Evolutionary conservation across 768 basidiomycete genomes (phyloP).

Genomic region (Astraeus odoratus): DNA sequence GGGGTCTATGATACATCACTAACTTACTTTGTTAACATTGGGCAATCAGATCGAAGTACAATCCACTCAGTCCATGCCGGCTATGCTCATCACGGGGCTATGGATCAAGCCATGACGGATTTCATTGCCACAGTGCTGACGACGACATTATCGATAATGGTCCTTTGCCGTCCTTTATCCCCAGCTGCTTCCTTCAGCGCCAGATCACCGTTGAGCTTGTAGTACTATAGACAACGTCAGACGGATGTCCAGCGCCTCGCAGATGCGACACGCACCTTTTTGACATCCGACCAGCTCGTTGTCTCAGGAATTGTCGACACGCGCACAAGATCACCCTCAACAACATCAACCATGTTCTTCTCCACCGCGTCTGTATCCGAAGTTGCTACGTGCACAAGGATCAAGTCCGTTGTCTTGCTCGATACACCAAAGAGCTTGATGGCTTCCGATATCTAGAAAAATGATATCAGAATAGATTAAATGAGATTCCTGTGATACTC

Average conservation of each 20-base stretch:
- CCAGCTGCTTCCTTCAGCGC: slow-evolving; percentile 31
- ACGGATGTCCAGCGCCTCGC: not conserved
- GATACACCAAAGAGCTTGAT: slow-evolving; percentile 83
- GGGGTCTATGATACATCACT: no score
- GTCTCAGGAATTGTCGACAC: slow-evolving; percentile 37
- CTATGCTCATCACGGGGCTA: not conserved
- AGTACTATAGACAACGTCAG: slow-evolving; percentile 37
- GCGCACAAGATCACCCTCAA: slow-evolving; percentile 50
- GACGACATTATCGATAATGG: slow-evolving; percentile 57
- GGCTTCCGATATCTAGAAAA: slow-evolving; percentile 74
- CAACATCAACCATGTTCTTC: slow-evolving; percentile 46
- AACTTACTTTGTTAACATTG: no score
- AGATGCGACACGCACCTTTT: slow-evolving; percentile 54
- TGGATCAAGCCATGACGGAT: slow-evolving; percentile 38
- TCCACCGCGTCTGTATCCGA: slow-evolving; percentile 37
- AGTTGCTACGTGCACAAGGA: slow-evolving; percentile 64
- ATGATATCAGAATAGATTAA: not conserved
- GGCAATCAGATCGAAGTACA: no score
- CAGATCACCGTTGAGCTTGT: slow-evolving; percentile 59
- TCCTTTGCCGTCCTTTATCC: slow-evolving; percentile 30
- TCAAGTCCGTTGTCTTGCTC: slow-evolving; percentile 50
- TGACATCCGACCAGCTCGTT: slow-evolving; percentile 68
- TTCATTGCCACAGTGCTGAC: slow-evolving; percentile 81
- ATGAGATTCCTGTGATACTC: slow-evolving; percentile 8
- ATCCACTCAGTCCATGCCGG: no score